Base-by-base conservation (phyloP, 495 filamentous ascomycete genomes). In the Geoglossum glabrum region DNA sequence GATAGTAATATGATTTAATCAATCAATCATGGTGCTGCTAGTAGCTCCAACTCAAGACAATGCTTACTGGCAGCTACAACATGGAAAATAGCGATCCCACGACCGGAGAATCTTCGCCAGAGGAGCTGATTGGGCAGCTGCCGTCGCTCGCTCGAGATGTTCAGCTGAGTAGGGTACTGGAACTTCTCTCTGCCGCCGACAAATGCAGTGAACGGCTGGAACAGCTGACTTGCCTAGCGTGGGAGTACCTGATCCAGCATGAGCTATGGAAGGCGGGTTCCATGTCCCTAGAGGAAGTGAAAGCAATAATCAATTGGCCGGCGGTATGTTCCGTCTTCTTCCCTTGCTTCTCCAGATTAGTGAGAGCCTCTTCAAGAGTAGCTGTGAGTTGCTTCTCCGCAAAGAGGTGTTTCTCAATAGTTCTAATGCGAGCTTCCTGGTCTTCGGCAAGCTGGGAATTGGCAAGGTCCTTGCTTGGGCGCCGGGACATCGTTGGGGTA, bases 341-440 rank as follows among this genome's bases (percentile, higher is more conserved):
- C 65, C 81, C 84, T 62, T 90, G 86, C 52, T 77, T 73, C 69
- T 98, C 92, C 19, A 97, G 82, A 64, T 97, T 92, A 7, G 86
- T 87, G 43, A 98, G 77, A 26, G 92, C 93, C 71, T 97, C 90
- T 67, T 98, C 92, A 33, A 98, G 76, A 31, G 89, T 95, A 21
- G 84, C 79, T 5, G 90, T 97, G 27, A 98, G 81, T 65, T 97
- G 90, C 68, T 94, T 95, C 74, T 98, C 92, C 27, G 93, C 90
- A 60, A 83, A 84, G 31, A 98, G 79, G 66, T 97, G 89, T 73
- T 95, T 95, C 74, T 97, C 92, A 61, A 98, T 95, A 26, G 89
- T 90, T 50, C 84, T 82, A 65, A 98, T 93, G 51, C 88, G 90
- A 40, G 85, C 82, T 68, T 97, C 93, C 66, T 95, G 88, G 61